phyloP scores from a whole-genome alignment of 177 flowering plant genomes.

The Telopea speciosissima region DNA sequence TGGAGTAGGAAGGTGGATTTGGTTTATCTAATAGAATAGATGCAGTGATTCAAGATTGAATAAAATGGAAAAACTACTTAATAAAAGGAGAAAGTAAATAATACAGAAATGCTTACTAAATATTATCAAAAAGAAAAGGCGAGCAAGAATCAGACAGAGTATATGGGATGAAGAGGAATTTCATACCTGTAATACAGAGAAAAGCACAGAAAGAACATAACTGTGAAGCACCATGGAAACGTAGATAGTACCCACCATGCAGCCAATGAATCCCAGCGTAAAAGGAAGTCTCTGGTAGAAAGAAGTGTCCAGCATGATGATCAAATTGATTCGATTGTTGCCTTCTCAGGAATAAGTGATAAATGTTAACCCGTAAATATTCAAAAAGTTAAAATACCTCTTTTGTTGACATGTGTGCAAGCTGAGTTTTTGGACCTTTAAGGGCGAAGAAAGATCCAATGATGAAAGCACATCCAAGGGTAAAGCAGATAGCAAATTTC shows the following conservation, averaged over 20 bases:
- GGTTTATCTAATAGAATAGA: too few species aligned
- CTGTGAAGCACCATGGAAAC: conserved; percentile 98
- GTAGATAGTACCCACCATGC: conserved; percentile 88
- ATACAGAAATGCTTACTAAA: neutral
- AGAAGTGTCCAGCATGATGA: neutral
- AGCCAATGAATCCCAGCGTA: conserved; percentile 68
- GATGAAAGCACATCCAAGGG: conserved; percentile 79
- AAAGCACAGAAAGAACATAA: conserved; percentile 82
- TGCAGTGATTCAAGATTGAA: too few species aligned
- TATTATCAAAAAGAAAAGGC: neutral
- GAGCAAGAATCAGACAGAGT: neutral
- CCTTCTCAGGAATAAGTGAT: neutral
- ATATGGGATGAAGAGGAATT: neutral
- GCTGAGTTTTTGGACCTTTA: conserved; percentile 85
- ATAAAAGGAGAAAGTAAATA: neutral
- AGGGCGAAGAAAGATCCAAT: conserved; percentile 89
- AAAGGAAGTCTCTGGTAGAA: conserved; percentile 84
- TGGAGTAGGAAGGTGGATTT: too few species aligned
- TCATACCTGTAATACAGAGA: conserved; percentile 81
- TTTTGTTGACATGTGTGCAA: conserved; percentile 78
- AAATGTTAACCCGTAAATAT: neutral
- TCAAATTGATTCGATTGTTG: neutral
- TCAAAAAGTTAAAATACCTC: conserved; percentile 47
- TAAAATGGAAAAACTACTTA: too few species aligned
- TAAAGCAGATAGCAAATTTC: conserved; percentile 93